Base-by-base conservation (phyloP, 345 rosid species). In the Salix brachista region DNA sequence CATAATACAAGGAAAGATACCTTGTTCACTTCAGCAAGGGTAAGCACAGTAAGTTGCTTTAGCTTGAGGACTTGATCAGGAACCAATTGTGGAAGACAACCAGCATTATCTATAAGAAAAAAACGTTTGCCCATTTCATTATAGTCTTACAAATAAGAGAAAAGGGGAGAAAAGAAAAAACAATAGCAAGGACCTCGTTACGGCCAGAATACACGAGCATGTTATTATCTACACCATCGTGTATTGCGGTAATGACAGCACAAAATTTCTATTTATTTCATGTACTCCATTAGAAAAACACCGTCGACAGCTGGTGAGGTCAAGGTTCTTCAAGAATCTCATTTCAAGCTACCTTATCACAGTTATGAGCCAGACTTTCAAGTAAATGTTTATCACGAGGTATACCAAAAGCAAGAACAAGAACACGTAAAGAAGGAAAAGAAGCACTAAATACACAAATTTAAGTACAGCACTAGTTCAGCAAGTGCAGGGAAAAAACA, bases 41-140 rank as follows among this genome's bases (percentile, higher is more conserved):
- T 90, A 75, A 96, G 99, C 58, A 96, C 91, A 71, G 99, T 93
- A 39, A 96, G 97, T 84, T 94, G 98, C 84, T 91, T 96, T 62
- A 92, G 85, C 90, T 96, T 96, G 32, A 91, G 92, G 80, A 89
- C 83, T 87, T 96, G 99, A 66, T 88, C 94, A 80, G 97, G 90
- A 80, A 75, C 77, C 87, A 96, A 75, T 28, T 77, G 89, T 3
- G 93, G 97, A 76, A 93, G 85, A 75, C 67, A 83, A 50, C 70
- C 81, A 62, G 86, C 80, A 79, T 87, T 89, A 86, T 87, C 99
- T 96, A 82, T 46, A 73, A 71, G 80, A 72, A 79, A 58, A 32
- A 74, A 11, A 64, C 54, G 48, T 76, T 67, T 71, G 14, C 28
- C 75, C 69, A 72, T 42, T 30, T 19, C 76, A 82, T 41, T 14